Conservation (phyloP, 164 flowering plant genomes). For the Piper longum region DNA sequence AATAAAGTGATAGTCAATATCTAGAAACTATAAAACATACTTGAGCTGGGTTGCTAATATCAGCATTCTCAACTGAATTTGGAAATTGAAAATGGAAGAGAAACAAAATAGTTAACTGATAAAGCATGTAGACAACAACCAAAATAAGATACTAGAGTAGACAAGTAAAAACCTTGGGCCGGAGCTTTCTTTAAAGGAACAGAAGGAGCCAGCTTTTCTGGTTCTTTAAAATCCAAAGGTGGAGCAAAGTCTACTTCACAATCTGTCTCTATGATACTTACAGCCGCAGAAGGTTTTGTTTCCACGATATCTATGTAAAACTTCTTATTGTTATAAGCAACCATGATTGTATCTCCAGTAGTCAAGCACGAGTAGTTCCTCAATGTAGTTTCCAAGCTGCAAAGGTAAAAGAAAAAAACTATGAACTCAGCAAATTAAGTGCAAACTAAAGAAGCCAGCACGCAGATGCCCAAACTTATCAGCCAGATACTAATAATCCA, state of each 20-base stretch:
- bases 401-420: slow-evolving; percentile 1
- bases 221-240: slow-evolving; percentile 90
- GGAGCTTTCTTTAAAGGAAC: slow-evolving; percentile 30
- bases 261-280: slow-evolving; percentile 87
- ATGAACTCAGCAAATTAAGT: background rate
- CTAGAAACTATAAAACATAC: background rate
- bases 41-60: background rate
- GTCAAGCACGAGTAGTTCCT: slow-evolving; percentile 93
- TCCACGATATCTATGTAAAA: slow-evolving; percentile 85
- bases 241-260: slow-evolving; percentile 99
- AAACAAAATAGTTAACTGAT: too few relatives aligned
- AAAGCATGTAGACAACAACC: background rate
- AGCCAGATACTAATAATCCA: too few relatives aligned
- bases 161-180: slow-evolving; percentile 34
- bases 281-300: slow-evolving; percentile 74
- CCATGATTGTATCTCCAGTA: slow-evolving; percentile 91
- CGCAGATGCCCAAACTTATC: background rate
- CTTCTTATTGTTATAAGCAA: slow-evolving; percentile 81
- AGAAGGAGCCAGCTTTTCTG: slow-evolving; percentile 46
- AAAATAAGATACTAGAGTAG: background rate
- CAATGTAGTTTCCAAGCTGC: slow-evolving; percentile 88
- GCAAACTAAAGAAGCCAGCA: background rate
- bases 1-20: background rate
- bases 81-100: too few relatives aligned
- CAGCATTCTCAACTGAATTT: background rate